Evolutionary conservation across 1,139 yeast genomes (phyloP), one percentile per base, ranked within the genome.

Genomic region (Nakaseomyces kungkrabaensis): DNA sequence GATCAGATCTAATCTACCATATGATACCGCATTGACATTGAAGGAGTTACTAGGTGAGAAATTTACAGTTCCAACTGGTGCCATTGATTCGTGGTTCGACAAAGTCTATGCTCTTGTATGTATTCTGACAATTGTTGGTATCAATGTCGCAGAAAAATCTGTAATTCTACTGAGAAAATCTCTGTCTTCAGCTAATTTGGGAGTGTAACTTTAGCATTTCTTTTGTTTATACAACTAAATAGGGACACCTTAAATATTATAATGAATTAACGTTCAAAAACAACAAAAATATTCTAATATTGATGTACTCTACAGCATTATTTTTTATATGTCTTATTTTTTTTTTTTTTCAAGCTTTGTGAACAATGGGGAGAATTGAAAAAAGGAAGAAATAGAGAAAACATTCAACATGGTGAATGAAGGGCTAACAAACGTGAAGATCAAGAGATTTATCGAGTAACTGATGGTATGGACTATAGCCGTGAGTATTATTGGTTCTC

Each of bases 21-120:
- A 73, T 17, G 73, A 68, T 31, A 77, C 81, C 58, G 72, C 85
- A 8, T 74, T 56, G 37, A 64, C 61, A 36, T 54, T 70, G 31
- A 61, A 63, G 50, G 55, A 60, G 26, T 52, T 69, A 34, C 54
- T 68, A 43, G 58, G 69, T 44, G 60, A 61, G 48, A 58, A 59
- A 37, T 60, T 61, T 46, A 57, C 63, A 1, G 62, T 65, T 4
- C 60, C 63, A n/a, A 80, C 80, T 22, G 69, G 73, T 38, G 76
- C 82, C 51, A 81, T 88, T 34, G 95, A 89, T 61, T 70, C 75
- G 33, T 84, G 94, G 89, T 88, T 86, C 61, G 96, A 89, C 60
- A 73, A 81, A 55, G 77, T 86, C 32, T 87, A 82, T 68, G 78
- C 82, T 10, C 51, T 77, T 5, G 73, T 85, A 4, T 77, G 85